Conservation (phyloP, 352 stramenopile genomes). For the Phytophthora boehmeriae region DNA sequence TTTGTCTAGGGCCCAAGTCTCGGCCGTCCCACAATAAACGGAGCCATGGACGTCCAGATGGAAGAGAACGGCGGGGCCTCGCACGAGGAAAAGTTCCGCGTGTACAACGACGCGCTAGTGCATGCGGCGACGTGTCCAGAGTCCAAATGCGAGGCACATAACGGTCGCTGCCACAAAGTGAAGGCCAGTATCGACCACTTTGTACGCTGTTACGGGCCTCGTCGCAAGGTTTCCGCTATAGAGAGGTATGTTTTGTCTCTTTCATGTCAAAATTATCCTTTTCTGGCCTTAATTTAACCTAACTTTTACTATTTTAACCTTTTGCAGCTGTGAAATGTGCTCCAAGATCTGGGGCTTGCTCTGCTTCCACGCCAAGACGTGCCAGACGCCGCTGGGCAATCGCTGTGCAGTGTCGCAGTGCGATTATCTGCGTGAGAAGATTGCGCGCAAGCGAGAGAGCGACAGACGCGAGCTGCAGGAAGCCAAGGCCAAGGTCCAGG, state of each 20-base stretch:
- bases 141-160: slow-evolving; percentile 60
- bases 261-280: neutral
- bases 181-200: slow-evolving; percentile 91
- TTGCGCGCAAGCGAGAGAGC: slow-evolving; percentile 71
- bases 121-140: slow-evolving; percentile 70
- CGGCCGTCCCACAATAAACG: no score
- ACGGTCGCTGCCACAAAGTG: slow-evolving; percentile 85
- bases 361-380: slow-evolving; percentile 88
- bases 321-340: slow-evolving; percentile 73
- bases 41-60: slow-evolving; percentile 57
- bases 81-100: slow-evolving; percentile 85
- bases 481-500: slow-evolving; percentile 50
- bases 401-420: slow-evolving; percentile 86
- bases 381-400: slow-evolving; percentile 48
- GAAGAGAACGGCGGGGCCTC: slow-evolving; percentile 33
- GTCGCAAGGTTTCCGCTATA: slow-evolving; percentile 70
- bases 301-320: neutral
- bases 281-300: neutral
- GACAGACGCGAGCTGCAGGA: slow-evolving; percentile 65
- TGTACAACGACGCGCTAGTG: slow-evolving; percentile 84
- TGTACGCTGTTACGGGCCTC: slow-evolving; percentile 81
- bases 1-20: no score
- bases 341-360: slow-evolving; percentile 87
- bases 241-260: slow-evolving; percentile 59
- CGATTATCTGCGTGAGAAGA: slow-evolving; percentile 88